Conservation (phyloP, 768 basidiomycete genomes). For the Termitomyces sp. region DNA sequence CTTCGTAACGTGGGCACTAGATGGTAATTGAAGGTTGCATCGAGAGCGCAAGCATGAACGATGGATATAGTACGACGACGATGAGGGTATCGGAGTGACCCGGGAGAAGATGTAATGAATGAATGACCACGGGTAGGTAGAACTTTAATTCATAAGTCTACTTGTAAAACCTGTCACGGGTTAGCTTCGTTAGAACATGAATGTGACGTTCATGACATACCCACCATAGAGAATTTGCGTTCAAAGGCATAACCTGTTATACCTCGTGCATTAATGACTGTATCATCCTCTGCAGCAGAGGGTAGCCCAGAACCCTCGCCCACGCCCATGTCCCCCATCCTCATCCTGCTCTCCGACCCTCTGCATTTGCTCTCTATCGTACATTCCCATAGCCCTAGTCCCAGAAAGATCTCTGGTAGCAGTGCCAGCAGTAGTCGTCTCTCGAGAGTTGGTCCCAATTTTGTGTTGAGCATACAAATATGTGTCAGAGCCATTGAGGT, state of each 20-base stretch:
- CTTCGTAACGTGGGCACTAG: constrained; percentile 19
- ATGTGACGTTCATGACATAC: not conserved
- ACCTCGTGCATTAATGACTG: constrained; percentile 14
- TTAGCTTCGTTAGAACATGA: not conserved
- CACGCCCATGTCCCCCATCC: constrained; percentile 59
- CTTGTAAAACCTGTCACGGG: constrained; percentile 2
- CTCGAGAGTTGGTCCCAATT: constrained; percentile 47
- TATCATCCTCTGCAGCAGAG: constrained; percentile 68
- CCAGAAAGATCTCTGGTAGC: constrained; percentile 30
- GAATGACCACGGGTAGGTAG: constrained; percentile 4
- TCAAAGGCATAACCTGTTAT: constrained; percentile 32
- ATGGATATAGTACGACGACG: constrained; percentile 19
- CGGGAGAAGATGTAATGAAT: constrained; percentile 6
- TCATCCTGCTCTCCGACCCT: constrained; percentile 59
- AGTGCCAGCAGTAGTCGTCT: constrained; percentile 45
- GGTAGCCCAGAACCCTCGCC: constrained; percentile 58
- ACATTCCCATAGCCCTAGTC: constrained; percentile 56
- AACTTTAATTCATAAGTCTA: constrained; percentile 10
- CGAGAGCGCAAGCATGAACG: constrained; percentile 11
- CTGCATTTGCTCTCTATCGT: constrained; percentile 63
- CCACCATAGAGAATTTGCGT: constrained; percentile 20
- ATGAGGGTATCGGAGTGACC: constrained; percentile 16
- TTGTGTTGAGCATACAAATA: constrained; percentile 59
- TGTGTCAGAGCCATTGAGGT: constrained; percentile 60
- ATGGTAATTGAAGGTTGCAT: constrained; percentile 10